Percentiles rank a stretch among this genome's conserved stretches.
These are phyloP conservation scores for Fusarium anguioides DNA, from an alignment of 2,329 filamentous ascomycete genomes.

Conservation along the genomic window DNA sequence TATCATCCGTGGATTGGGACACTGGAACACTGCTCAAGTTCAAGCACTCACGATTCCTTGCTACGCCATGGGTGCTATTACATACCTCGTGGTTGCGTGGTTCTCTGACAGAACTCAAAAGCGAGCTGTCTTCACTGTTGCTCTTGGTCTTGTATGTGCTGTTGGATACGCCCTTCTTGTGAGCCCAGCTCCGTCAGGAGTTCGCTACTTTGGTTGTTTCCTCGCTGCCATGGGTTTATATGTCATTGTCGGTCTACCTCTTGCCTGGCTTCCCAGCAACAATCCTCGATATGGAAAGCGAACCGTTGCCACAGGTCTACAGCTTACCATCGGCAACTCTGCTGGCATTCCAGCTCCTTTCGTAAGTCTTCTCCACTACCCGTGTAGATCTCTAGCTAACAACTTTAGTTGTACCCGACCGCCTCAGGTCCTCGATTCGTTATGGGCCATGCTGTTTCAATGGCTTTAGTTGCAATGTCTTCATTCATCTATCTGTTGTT, in stretches of 20 bases:
- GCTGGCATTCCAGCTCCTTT: constrained; percentile 73
- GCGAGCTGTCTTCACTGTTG: constrained; percentile 65
- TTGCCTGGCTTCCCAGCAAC: constrained; percentile 63
- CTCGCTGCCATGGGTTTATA: constrained; percentile 72
- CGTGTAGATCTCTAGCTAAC: not conserved
- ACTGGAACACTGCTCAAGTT: constrained; percentile 54
- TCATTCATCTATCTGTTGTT: constrained; percentile 55
- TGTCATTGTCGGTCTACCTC: constrained; percentile 51
- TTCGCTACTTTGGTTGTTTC: constrained; percentile 72
- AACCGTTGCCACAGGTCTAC: constrained; percentile 69
- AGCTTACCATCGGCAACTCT: constrained; percentile 72
- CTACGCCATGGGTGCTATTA: constrained; percentile 70
- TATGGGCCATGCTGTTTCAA: constrained; percentile 62
- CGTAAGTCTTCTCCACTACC: constrained; percentile 4
- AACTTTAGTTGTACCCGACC: constrained; percentile 42
- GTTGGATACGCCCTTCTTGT: constrained; percentile 69
- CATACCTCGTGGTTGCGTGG: constrained; percentile 66
- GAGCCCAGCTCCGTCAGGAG: constrained; percentile 61
- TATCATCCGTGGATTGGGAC: constrained; percentile 70
- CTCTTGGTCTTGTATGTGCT: constrained; percentile 63
- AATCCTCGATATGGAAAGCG: constrained; percentile 73
- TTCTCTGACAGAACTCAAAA: constrained; percentile 68
- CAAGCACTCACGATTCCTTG: constrained; percentile 77
- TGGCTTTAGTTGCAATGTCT: constrained; percentile 59
- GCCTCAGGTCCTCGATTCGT: constrained; percentile 58